Conservation (phyloP, 768 basidiomycete species). For the Boletus bicolor region DNA sequence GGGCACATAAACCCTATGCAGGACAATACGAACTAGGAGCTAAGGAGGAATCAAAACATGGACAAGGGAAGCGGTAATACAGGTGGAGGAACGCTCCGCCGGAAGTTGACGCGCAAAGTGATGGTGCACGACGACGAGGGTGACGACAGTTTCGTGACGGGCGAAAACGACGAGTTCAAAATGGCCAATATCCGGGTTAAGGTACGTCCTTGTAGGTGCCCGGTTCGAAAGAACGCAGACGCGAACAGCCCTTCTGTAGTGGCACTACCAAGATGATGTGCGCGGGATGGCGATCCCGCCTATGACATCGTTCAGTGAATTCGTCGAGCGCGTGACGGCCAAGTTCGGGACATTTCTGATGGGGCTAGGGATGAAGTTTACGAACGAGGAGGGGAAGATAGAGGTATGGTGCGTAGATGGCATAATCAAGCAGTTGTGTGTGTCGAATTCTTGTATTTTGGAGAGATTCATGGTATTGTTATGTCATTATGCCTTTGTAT, state of each 20-base stretch:
- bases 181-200: constrained; percentile 80
- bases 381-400: constrained; percentile 86
- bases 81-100: constrained; percentile 43
- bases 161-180: constrained; percentile 73
- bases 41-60: not conserved
- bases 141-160: constrained; percentile 74
- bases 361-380: constrained; percentile 70
- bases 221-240: not conserved
- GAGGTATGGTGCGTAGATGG: constrained; percentile 76
- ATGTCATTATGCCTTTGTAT: not conserved
- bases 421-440: too few relatives aligned
- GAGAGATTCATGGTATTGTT: not conserved
- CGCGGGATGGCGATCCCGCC: constrained; percentile 83
- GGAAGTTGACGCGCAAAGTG: constrained; percentile 46
- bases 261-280: constrained; percentile 78
- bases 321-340: constrained; percentile 65
- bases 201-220: constrained; percentile 37
- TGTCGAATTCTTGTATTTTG: not conserved
- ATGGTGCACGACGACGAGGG: constrained; percentile 68
- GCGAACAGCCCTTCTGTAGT: constrained; percentile 36
- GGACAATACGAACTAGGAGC: too few relatives aligned
- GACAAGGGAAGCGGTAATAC: not conserved
- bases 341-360: constrained; percentile 66
- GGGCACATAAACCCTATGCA: too few relatives aligned
- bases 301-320: constrained; percentile 66